Evolutionary conservation across 768 basidiomycete genomes (phyloP), one percentile per base, ranked within the genome.

Genomic region (Mycena indigotica): DNA sequence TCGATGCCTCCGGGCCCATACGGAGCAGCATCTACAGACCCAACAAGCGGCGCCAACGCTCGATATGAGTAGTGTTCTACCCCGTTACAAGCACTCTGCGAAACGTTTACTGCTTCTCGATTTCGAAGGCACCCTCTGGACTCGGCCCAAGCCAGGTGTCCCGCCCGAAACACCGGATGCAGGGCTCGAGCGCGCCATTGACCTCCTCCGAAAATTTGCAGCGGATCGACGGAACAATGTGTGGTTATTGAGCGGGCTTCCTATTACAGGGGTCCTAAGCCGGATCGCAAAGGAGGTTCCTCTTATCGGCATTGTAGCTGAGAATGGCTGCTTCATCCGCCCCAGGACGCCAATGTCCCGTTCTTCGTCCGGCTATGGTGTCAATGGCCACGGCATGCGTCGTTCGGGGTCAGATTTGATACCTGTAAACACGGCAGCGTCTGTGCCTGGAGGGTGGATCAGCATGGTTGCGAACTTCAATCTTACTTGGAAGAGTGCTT

Each of bases 301-400:
- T 1, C 79, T 78, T 35, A 74, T 94, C 52, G 93, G 93, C 17
- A 84, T 94, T 57, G 86, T 93, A 1, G 91, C 91, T 0, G 93
- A 95, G 76, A 93, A 95, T 58, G 93, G 93, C 1, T 94, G 93
- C 69, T 94, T 85, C 68, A 82, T 93, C 66, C 89, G 85, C 73
- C 82, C 86, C 3, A 77, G 55, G 50, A 74, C 30, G 58, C 55
- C 24, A 60, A 70, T 35, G 62, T 60, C 53, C 1, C 62, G 58
- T 13, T 55, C 63, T 29, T 57, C 60, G 13, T 56, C 41, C 16
- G 51, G 52, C n/a, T 55, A 54, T 21, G 24, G 52, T 25, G 19
- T 65, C 29, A 49, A 48, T 3, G 35, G 50, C 45, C 29, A 29
- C 5, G n/a, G 30, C 15, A 50, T n/a, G 12, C 39, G 48, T 16